Conservation (phyloP, 2,329 filamentous ascomycete genomes). For the Aspergillus amoenus region DNA sequence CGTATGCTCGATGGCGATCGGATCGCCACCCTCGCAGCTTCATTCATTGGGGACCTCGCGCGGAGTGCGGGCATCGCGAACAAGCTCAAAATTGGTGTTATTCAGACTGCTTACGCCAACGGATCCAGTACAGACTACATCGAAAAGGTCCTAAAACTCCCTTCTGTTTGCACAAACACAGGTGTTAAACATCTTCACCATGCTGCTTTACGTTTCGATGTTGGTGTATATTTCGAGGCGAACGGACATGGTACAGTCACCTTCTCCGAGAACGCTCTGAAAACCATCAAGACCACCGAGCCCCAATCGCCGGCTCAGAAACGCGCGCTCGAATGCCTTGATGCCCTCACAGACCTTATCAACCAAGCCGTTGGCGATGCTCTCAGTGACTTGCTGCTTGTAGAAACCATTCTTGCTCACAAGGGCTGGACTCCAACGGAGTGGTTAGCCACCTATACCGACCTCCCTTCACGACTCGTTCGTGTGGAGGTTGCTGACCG, state of each 20-base stretch:
- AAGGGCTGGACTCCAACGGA: constrained; percentile 87
- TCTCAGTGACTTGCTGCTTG: constrained; percentile 90
- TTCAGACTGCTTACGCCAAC: constrained; percentile 98
- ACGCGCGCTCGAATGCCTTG: constrained; percentile 80
- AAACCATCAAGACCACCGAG: constrained; percentile 73
- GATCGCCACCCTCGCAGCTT: constrained; percentile 90
- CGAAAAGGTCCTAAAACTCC: constrained; percentile 80
- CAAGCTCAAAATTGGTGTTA: constrained; percentile 85
- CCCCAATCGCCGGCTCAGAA: constrained; percentile 91
- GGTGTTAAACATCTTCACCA: constrained; percentile 98
- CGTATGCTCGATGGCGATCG: constrained; percentile 93
- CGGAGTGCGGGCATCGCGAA: constrained; percentile 74
- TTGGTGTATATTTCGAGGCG: constrained; percentile 97
- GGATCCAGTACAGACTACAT: constrained; percentile 92
- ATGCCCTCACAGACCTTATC: constrained; percentile 83
- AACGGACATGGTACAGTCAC: constrained; percentile 97
- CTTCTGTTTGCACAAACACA: constrained; percentile 88
- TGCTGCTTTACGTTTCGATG: constrained; percentile 89
- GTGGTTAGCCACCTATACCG: constrained; percentile 89
- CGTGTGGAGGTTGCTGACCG: constrained; percentile 87
- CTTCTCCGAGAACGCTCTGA: constrained; percentile 81
- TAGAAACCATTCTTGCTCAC: constrained; percentile 93
- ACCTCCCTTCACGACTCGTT: constrained; percentile 92
- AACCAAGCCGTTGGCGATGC: constrained; percentile 98
- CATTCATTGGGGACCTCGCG: constrained; percentile 87